These are phyloP conservation scores for Thelephora terrestris DNA, from an alignment of 1,284 basidiomycete species.

Conservation along the genomic window DNA sequence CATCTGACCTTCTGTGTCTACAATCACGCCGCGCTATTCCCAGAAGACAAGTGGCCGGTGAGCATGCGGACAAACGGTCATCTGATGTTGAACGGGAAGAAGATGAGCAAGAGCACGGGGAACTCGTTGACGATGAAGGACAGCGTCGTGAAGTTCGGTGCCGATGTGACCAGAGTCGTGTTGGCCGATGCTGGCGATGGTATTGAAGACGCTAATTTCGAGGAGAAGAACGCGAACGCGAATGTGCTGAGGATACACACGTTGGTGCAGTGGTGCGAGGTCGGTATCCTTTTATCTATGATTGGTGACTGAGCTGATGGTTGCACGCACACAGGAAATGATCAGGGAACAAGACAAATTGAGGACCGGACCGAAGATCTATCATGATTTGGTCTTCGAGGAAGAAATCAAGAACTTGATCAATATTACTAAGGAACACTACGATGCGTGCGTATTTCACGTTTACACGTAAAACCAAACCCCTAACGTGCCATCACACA, in stretches of 20 bases:
- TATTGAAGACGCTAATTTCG: slow-evolving; percentile 97
- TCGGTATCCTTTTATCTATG: slow-evolving; percentile 24
- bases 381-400: slow-evolving; percentile 86
- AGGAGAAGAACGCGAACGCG: slow-evolving; percentile 97
- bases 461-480: not conserved
- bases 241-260: slow-evolving; percentile 95
- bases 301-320: not conserved
- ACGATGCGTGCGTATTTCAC: slow-evolving; percentile 54
- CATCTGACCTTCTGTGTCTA: slow-evolving; percentile 95
- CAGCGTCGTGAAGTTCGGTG: slow-evolving; percentile 80
- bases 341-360: slow-evolving; percentile 57
- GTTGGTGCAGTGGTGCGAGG: slow-evolving; percentile 86
- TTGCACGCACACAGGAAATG: slow-evolving; percentile 49
- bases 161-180: slow-evolving; percentile 85
- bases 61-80: slow-evolving; percentile 96
- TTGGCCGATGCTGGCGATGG: slow-evolving; percentile 97
- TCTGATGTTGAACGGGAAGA: slow-evolving; percentile 96
- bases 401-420: slow-evolving; percentile 87
- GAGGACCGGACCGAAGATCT: slow-evolving; percentile 60
- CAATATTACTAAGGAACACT: slow-evolving; percentile 70
- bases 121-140: slow-evolving; percentile 78
- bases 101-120: slow-evolving; percentile 98
- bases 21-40: slow-evolving; percentile 91
- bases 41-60: slow-evolving; percentile 87
- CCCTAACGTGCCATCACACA: slow-evolving; percentile 2